Conservation (phyloP, 441 rosid species). For the Erysimum pusillum region DNA sequence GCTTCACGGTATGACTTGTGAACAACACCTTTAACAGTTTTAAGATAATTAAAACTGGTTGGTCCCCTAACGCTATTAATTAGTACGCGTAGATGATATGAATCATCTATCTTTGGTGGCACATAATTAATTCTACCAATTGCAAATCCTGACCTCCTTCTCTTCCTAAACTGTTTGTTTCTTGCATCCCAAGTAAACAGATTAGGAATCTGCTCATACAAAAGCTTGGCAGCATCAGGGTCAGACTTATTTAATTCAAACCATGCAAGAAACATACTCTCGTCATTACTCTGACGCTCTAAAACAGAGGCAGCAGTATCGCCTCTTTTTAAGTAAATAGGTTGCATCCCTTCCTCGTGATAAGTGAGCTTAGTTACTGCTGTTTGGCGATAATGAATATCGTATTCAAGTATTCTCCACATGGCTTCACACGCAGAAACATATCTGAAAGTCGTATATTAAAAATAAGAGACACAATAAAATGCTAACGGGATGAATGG, state of each 20-base stretch:
- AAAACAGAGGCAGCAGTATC: neutral
- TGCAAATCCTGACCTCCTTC: neutral
- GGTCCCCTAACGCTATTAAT: neutral
- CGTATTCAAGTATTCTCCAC: too few relatives aligned
- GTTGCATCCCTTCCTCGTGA: neutral
- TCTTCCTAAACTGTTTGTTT: too few relatives aligned
- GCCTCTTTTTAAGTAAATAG: too few relatives aligned
- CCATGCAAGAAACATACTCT: neutral
- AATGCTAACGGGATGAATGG: too few relatives aligned
- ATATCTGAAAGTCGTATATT: too few relatives aligned
- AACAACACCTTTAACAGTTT: neutral
- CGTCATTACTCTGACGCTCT: too few relatives aligned
- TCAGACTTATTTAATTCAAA: neutral
- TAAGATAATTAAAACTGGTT: neutral
- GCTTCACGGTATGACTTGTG: neutral
- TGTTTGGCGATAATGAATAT: neutral
- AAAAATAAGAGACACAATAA: too few relatives aligned
- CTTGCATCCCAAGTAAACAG: neutral
- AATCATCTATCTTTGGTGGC: neutral
- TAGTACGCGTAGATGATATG: neutral
- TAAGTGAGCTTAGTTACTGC: neutral
- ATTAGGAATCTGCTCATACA: neutral
- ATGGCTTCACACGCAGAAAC: too few relatives aligned
- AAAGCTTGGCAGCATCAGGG: neutral
- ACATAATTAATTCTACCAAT: neutral